Conservation (phyloP, 768 basidiomycete species). For the Tulasnella sp. region DNA sequence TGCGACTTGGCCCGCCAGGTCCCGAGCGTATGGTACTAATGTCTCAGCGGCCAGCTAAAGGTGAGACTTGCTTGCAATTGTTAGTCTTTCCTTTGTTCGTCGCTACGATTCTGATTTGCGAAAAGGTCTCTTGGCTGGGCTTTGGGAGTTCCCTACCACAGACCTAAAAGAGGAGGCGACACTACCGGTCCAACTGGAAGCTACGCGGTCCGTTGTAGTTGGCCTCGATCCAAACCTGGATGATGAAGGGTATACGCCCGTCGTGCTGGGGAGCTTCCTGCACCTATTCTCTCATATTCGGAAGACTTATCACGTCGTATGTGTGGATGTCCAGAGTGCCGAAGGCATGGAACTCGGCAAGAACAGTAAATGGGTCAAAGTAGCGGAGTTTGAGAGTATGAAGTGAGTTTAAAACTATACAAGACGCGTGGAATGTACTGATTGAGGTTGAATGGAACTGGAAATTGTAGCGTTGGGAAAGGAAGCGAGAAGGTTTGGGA, state of each 20-base stretch:
- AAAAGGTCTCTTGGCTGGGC: slow-evolving; percentile 87
- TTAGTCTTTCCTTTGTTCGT: not conserved
- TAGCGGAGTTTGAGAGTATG: not conserved
- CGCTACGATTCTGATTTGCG: slow-evolving; percentile 21
- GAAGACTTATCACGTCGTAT: slow-evolving; percentile 49
- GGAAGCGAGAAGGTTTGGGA: slow-evolving; percentile 30
- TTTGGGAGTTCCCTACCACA: slow-evolving; percentile 77
- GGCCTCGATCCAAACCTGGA: slow-evolving; percentile 37
- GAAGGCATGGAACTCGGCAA: not conserved
- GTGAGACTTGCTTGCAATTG: slow-evolving; percentile 31
- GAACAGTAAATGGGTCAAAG: slow-evolving; percentile 10
- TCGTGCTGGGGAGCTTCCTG: slow-evolving; percentile 29
- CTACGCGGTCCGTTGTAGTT: slow-evolving; percentile 40
- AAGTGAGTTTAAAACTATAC: slow-evolving; percentile 17
- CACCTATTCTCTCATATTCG: slow-evolving; percentile 87
- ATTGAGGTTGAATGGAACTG: slow-evolving; percentile 15
- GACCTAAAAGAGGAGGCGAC: slow-evolving; percentile 31
- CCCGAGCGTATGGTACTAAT: slow-evolving; percentile 58
- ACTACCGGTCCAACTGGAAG: slow-evolving; percentile 18
- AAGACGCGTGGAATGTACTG: slow-evolving; percentile 14
- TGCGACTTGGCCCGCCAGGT: slow-evolving; percentile 53
- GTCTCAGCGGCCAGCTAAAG: slow-evolving; percentile 71
- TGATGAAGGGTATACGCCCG: not conserved
- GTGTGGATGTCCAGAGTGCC: slow-evolving; percentile 16
- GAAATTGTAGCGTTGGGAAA: slow-evolving; percentile 26